Evolutionary conservation across 1,284 basidiomycete species (phyloP).

Genomic region (Sporisorium graminicola): DNA sequence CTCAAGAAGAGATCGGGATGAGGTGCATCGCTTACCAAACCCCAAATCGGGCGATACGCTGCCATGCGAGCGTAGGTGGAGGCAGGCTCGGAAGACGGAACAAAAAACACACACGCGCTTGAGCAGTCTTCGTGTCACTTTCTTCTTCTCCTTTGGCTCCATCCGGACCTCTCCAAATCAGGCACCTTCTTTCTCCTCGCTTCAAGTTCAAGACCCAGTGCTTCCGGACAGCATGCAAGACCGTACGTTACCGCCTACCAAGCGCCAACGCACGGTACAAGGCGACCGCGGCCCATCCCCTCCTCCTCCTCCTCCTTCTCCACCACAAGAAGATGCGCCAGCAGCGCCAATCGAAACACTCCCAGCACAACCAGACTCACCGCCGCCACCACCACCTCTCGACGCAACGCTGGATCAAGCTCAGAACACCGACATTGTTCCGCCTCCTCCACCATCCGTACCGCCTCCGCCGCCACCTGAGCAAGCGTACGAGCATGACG

Average conservation of each 20-base stretch:
- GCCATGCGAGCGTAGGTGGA: conserved; percentile 14
- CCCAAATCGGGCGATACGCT: conserved; percentile 14
- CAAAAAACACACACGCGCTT: conserved; percentile 1
- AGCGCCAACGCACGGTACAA: conserved; percentile 24
- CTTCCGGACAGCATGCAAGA: conserved; percentile 1
- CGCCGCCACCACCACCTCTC: conserved; percentile 47
- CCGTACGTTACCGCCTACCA: conserved; percentile 10
- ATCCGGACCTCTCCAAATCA: not conserved
- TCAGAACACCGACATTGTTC: conserved; percentile 29
- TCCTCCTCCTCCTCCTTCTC: conserved; percentile 32
- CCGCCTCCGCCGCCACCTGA: conserved; percentile 39
- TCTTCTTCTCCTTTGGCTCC: conserved; percentile 3
- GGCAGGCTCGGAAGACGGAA: conserved; percentile 26
- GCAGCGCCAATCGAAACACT: not conserved
- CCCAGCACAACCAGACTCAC: conserved; percentile 20
- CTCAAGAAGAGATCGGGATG: not conserved
- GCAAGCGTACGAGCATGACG: conserved; percentile 21
- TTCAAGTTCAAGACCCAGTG: too few species aligned
- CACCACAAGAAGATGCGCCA: conserved; percentile 15
- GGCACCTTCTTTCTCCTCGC: too few species aligned
- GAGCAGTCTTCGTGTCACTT: conserved; percentile 12
- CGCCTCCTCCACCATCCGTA: conserved; percentile 27
- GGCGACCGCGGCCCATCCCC: not conserved
- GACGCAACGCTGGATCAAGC: conserved; percentile 18
- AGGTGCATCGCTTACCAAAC: not conserved